These are phyloP conservation scores for Darksidea phi DNA, from an alignment of 495 filamentous ascomycete genomes.

Conservation along the genomic window DNA sequence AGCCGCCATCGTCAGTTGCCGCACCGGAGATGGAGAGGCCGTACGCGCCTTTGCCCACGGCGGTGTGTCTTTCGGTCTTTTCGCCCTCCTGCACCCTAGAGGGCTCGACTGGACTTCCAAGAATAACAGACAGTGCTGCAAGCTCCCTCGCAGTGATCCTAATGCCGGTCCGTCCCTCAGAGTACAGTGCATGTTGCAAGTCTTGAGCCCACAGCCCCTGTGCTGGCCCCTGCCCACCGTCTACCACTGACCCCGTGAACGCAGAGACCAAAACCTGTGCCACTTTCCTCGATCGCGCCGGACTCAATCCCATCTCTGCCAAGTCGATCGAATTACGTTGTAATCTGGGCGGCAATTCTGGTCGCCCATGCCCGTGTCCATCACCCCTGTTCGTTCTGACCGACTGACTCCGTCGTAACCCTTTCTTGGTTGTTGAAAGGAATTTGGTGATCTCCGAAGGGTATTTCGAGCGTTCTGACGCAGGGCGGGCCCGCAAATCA, in stretches of 20 bases:
- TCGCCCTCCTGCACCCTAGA: not conserved
- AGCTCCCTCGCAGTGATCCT: constrained; percentile 10
- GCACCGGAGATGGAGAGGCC: constrained; percentile 10
- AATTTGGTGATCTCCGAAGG: constrained; percentile 6
- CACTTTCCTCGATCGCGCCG: constrained; percentile 8
- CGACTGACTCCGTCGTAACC: constrained; percentile 4
- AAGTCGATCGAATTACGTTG: constrained; percentile 16
- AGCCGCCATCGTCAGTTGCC: not conserved
- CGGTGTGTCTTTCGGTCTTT: not conserved
- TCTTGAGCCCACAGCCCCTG: not conserved
- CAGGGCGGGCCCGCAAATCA: not conserved
- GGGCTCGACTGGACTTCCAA: not conserved
- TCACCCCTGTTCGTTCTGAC: not conserved
- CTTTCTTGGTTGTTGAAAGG: not conserved
- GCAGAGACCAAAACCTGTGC: constrained; percentile 2
- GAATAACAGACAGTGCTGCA: constrained; percentile 6
- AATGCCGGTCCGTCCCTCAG: constrained; percentile 5
- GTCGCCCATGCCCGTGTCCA: not conserved
- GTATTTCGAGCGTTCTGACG: constrained; percentile 13
- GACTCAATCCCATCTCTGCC: constrained; percentile 7
- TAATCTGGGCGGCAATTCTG: not conserved
- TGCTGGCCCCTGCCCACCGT: not conserved
- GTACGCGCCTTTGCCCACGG: constrained; percentile 4
- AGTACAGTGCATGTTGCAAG: constrained; percentile 10
- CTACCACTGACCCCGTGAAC: not conserved